These are phyloP conservation scores for Climacium dendroides DNA, from an alignment of 225 moss, liverwort and hornwort genomes.

Conservation along the genomic window DNA sequence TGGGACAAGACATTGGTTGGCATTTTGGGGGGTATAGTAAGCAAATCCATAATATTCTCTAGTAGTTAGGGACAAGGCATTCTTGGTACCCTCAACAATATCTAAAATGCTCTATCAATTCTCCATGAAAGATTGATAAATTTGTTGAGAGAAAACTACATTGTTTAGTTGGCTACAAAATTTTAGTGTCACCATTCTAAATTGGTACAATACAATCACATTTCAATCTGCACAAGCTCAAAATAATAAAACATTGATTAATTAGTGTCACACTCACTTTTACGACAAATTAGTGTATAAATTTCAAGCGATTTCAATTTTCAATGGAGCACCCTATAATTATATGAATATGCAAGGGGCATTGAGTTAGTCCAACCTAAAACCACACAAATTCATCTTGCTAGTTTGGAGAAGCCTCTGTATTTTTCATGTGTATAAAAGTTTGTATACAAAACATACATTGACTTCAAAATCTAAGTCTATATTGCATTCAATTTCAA, in stretches of 20 bases:
- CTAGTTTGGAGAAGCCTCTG: background rate
- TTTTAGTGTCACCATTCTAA: background rate
- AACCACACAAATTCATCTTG: background rate
- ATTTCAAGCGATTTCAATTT: background rate
- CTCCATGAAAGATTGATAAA: background rate
- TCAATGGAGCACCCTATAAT: rapidly evolving
- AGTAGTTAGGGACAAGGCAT: background rate
- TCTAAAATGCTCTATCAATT: background rate
- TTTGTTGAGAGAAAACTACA: background rate
- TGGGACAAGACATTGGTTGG: too few species aligned
- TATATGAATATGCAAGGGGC: background rate
- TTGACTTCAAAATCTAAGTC: too few species aligned
- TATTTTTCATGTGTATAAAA: background rate
- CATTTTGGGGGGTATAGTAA: too few species aligned
- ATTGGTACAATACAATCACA: background rate
- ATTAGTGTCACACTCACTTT: background rate
- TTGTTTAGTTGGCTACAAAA: background rate
- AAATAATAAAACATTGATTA: background rate
- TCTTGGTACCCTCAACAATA: background rate
- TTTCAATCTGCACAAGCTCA: background rate
- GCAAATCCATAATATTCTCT: too few species aligned
- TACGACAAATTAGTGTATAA: background rate
- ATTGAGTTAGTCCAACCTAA: background rate
- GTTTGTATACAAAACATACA: too few species aligned
- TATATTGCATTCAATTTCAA: too few species aligned